Evolutionary conservation across 2,329 filamentous ascomycete species (phyloP).

Genomic region (Leptographium radiaticola): DNA sequence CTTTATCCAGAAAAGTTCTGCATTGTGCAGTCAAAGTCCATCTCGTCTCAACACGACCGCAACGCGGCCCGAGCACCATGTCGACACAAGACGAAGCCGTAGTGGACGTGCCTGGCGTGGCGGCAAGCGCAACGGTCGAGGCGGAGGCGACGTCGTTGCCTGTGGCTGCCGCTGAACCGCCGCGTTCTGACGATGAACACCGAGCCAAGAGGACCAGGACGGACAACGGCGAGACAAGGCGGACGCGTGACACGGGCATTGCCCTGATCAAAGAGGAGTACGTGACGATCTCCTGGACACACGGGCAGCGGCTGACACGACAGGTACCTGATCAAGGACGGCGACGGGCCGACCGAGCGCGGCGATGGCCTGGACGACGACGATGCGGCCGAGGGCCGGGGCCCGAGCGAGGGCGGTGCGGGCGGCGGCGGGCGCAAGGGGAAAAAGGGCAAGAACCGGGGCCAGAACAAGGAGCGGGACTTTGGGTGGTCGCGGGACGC

Average conservation of each 20-base stretch:
- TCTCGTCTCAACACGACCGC: neutral
- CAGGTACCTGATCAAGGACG: slow-evolving; percentile 27
- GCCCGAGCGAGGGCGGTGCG: slow-evolving; percentile 10
- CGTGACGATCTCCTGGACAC: neutral
- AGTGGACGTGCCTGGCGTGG: neutral
- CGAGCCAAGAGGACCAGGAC: slow-evolving; percentile 46
- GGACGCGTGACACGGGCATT: slow-evolving; percentile 36
- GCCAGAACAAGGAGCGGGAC: slow-evolving; percentile 72
- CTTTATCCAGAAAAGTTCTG: neutral
- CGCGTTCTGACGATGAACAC: slow-evolving; percentile 12
- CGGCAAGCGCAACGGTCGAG: neutral
- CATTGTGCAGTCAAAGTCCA: neutral
- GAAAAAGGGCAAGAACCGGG: slow-evolving; percentile 43
- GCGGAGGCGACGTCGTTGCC: neutral
- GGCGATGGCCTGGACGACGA: slow-evolving; percentile 29
- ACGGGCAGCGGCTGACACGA: neutral
- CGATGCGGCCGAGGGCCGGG: slow-evolving; percentile 34
- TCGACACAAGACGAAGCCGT: neutral
- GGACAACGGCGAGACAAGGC: slow-evolving; percentile 10
- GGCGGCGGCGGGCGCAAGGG: slow-evolving; percentile 18
- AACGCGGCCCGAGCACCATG: neutral
- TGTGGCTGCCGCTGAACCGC: neutral
- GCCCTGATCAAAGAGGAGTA: slow-evolving; percentile 66
- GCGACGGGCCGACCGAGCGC: neutral
- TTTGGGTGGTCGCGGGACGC: slow-evolving; percentile 73